These are phyloP conservation scores for Populus alba DNA, from an alignment of 345 rosid genomes.

Conservation along the genomic window DNA sequence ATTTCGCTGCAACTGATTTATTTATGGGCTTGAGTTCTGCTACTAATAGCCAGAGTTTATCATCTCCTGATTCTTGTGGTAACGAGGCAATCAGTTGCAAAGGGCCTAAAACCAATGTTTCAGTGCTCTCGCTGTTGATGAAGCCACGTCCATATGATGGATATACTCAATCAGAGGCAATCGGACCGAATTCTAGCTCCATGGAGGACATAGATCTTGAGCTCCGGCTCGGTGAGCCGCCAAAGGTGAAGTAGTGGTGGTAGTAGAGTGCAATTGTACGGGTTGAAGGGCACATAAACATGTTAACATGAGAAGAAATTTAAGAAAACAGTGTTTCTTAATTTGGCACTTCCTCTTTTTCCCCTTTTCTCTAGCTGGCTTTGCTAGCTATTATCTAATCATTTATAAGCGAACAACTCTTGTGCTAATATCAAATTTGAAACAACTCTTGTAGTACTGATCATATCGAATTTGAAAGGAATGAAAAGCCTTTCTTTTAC, in stretches of 20 bases:
- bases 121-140: constrained; percentile 22
- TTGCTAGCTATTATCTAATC: background rate
- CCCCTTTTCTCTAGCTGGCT: background rate
- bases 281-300: background rate
- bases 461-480: background rate
- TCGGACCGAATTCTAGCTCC: constrained; percentile 31
- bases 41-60: constrained; percentile 11
- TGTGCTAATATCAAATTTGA: constrained; percentile 1
- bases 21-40: constrained; percentile 35
- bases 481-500: background rate
- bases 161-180: constrained; percentile 30
- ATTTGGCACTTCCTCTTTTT: background rate
- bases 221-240: constrained; percentile 76
- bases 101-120: constrained; percentile 30
- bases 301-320: background rate
- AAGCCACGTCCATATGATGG: constrained; percentile 22
- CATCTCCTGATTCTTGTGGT: constrained; percentile 8
- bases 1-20: constrained; percentile 27
- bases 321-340: background rate
- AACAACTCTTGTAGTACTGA: background rate
- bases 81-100: constrained; percentile 21
- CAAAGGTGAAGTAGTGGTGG: constrained; percentile 42
- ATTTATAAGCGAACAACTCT: background rate
- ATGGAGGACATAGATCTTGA: constrained; percentile 77
- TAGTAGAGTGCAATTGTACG: background rate